Evolutionary conservation across 2,329 filamentous ascomycete species (phyloP), one percentile per base, ranked within the genome.

Genomic region (Colletotrichum ledebouriae): DNA sequence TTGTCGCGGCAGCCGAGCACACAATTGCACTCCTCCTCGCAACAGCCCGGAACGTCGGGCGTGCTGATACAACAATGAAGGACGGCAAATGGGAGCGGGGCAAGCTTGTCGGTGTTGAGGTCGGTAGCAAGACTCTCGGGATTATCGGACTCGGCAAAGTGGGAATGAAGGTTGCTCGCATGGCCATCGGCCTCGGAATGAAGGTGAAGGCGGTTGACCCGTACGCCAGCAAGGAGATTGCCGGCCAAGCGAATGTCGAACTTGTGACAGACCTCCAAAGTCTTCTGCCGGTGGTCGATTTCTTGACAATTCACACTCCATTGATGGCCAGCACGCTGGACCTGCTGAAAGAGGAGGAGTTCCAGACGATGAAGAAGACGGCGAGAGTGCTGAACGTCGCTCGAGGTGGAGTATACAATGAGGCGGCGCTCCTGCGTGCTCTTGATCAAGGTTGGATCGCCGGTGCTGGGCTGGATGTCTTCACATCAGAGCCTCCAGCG

Each of bases 81-180:
- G 82, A 78, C n/a, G 90, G 90, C 0, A 88, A 87, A 59, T 95
- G 92, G 93, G 92, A 94, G 76, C 84, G 92, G 63, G 88, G 89
- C 74, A 87, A 88, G 72, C 84, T 94, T 3, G 90, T 94, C 0
- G 93, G 93, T 4, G 87, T 94, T 17, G 92, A 95, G 77, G 89
- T 94, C 11, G 91, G 92, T 57, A 87, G 90, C 52, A 95, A 94
- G 81, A 91, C 87, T 1, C 81, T 95, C 6, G 92, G 90, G 1
- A 90, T 95, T 57, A 88, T 96, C 44, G 93, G 93, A 1, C 80
- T 94, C 29, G 93, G 93, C n/a, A 94, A 94, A 81, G 92, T 95
- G 33, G 93, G 93, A 22, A 84, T 94, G 75, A 92, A 91, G 58
- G 92, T 95, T 15, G 93, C 92, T 17, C 85, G 91, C n/a, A 91